A percentile compares a stretch with the other conserved stretches of the same genome.
These are phyloP conservation scores for Ulota crispa DNA, from an alignment of 225 moss, liverwort and hornwort species.

Conservation along the genomic window DNA sequence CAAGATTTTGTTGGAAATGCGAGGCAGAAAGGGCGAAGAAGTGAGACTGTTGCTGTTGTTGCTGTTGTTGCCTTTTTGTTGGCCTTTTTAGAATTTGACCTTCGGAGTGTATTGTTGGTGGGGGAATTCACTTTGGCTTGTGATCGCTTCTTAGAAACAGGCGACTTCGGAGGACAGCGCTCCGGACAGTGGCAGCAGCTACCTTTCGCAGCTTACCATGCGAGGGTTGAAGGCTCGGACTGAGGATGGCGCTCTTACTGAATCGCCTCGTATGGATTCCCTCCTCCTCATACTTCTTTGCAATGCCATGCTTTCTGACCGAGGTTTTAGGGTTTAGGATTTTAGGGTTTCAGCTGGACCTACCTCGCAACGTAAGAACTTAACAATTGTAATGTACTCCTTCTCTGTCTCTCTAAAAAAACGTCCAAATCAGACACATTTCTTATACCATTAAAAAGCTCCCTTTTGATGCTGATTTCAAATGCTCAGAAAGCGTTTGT, in stretches of 20 bases:
- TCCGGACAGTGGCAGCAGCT: conserved; percentile 57
- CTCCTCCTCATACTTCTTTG: background rate
- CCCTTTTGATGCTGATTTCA: too few relatives aligned
- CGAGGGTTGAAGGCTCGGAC: conserved; percentile 55
- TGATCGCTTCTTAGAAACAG: conserved; percentile 28
- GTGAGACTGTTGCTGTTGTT: conserved; percentile 9
- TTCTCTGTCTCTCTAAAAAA: too few relatives aligned
- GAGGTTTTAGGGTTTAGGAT: conserved; percentile 11
- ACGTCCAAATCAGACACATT: too few relatives aligned
- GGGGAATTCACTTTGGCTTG: background rate
- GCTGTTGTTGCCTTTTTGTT: background rate
- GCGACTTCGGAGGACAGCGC: conserved; percentile 26
- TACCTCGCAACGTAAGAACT: background rate
- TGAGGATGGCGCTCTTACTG: conserved; percentile 25
- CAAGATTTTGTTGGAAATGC: conserved; percentile 65
- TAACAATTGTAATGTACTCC: background rate
- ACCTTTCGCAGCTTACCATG: conserved; percentile 62
- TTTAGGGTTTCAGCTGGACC: conserved; percentile 13
- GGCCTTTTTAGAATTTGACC: too few relatives aligned
- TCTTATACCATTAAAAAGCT: too few relatives aligned
- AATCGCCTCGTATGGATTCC: conserved; percentile 49
- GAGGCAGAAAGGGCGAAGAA: conserved; percentile 60
- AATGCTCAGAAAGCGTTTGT: too few relatives aligned
- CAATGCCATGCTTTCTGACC: background rate
- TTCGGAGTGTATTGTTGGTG: background rate